Percentiles rank a stretch among this genome's conserved stretches.
Conservation (phyloP, 164 flowering plant genomes). For the Brasenia schreberi region DNA sequence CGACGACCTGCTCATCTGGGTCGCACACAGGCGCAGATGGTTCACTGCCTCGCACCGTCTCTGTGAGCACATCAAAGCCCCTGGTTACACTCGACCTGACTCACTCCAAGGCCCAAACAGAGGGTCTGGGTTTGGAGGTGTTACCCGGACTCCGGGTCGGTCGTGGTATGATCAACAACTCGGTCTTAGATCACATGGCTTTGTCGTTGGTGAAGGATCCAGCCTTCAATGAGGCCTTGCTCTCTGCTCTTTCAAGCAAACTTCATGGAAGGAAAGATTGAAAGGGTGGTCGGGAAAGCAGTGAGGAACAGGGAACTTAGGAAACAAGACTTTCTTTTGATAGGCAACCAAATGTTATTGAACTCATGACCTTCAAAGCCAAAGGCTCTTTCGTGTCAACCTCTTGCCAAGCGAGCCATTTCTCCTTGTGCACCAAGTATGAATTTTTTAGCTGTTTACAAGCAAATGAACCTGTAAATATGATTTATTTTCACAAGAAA, state of each 20-base stretch:
- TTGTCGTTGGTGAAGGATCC: conserved; percentile 26
- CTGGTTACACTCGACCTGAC: conserved; percentile 11
- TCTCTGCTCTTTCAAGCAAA: conserved; percentile 25
- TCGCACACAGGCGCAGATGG: neutral
- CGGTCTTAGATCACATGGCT: conserved; percentile 21
- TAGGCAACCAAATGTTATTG: too few species aligned
- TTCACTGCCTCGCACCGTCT: conserved; percentile 1
- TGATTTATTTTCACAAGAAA: too few species aligned
- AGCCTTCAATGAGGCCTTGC: conserved; percentile 25
- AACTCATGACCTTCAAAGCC: too few species aligned
- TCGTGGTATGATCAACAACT: neutral
- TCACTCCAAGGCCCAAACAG: neutral
- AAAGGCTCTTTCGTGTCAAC: too few species aligned
- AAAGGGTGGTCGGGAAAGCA: too few species aligned
- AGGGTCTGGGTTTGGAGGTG: neutral
- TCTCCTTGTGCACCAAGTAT: too few species aligned
- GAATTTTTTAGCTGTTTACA: too few species aligned
- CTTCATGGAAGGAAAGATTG: too few species aligned
- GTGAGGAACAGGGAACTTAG: too few species aligned
- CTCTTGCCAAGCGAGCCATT: too few species aligned
- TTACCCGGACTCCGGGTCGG: neutral
- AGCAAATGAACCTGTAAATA: too few species aligned
- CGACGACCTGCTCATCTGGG: neutral
- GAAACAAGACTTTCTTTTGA: too few species aligned
- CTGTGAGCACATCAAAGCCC: conserved; percentile 7